Base-by-base conservation (phyloP, 495 filamentous ascomycete genomes). In the Xylaria grammica region DNA sequence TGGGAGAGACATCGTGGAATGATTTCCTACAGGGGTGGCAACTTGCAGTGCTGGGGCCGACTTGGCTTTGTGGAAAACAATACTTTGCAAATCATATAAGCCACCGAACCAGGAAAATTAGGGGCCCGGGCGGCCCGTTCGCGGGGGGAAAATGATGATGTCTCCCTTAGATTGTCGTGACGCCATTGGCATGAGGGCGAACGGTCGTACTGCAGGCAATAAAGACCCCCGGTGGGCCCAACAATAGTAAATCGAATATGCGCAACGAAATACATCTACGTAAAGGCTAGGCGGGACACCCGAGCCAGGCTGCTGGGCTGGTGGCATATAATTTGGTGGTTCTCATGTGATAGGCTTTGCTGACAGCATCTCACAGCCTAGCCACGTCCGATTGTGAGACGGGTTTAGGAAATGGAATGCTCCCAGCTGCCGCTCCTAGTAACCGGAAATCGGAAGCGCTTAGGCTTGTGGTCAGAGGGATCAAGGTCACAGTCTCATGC, bases 1-100 rank as follows among this genome's bases (percentile, higher is more conserved):
- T 29, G 46, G 52, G 3, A 58, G 30, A 64, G 32, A 19, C 52
- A 64, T 58, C 52, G 50, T 45, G 53, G 62, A 42, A 58, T 48
- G 52, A 26, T 32, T 22, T 19, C 32, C 26, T 57, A 48, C 32
- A 40, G 22, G 53, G 53, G 38, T 36, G 50, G 36, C 3, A 34
- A 29, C 22, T 10, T 56, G 51, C 60, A 48, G 51, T 27, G 48
- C 10, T 34, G 42, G 27, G 42, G 24, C 26, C 38, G 60, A 40
- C 60, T 46, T 63, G 58, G 58, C 58, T 40, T 40, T 6, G 6
- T 38, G 44, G 30, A 13, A 49, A 22, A 51, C 44, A 20, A 38
- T 15, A 44, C 9, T 34, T 29, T 54, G 19, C 38, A 51, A 46
- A 45, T 51, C 36, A 44, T 24, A 48, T 36, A 19, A 51, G 36